These are phyloP conservation scores for Dendrobium huoshanense DNA, from an alignment of 106 monocot species.

Conservation along the genomic window DNA sequence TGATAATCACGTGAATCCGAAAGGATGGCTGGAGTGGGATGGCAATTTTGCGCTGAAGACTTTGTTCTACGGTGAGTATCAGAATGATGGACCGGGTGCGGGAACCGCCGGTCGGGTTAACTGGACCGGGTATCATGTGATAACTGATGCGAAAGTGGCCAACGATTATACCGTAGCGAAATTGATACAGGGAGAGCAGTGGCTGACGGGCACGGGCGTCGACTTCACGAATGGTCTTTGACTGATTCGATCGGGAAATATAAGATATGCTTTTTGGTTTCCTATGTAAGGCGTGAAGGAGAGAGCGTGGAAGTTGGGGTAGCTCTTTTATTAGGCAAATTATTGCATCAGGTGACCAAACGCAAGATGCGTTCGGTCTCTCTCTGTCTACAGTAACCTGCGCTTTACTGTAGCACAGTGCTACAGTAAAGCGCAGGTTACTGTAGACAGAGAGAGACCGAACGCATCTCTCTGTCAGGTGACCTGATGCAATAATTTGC, in stretches of 20 bases:
- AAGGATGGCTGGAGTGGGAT: conserved; percentile 36
- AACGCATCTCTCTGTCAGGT: no score
- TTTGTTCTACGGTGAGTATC: conserved; percentile 33
- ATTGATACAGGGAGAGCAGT: conserved; percentile 29
- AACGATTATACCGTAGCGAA: conserved; percentile 17
- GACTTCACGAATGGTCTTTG: conserved; percentile 14
- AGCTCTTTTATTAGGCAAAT: no score
- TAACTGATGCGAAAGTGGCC: conserved; percentile 19
- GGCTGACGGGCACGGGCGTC: conserved; percentile 25
- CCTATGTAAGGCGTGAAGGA: no score
- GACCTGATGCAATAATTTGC: no score
- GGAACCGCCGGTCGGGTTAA: conserved; percentile 22
- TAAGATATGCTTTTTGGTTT: no score
- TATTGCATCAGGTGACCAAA: no score
- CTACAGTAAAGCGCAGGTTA: no score
- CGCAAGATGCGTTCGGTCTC: no score
- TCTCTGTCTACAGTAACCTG: no score
- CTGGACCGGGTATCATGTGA: conserved; percentile 35
- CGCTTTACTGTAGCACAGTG: no score
- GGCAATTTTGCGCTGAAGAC: conserved; percentile 25
- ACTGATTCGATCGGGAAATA: neutral
- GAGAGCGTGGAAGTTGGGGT: no score
- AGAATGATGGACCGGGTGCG: conserved; percentile 30
- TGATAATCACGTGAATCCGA: conserved; percentile 12
- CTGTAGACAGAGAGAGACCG: no score